Conservation (phyloP, 2,329 filamentous ascomycete genomes). For the Scedosporium aurantiacum region DNA sequence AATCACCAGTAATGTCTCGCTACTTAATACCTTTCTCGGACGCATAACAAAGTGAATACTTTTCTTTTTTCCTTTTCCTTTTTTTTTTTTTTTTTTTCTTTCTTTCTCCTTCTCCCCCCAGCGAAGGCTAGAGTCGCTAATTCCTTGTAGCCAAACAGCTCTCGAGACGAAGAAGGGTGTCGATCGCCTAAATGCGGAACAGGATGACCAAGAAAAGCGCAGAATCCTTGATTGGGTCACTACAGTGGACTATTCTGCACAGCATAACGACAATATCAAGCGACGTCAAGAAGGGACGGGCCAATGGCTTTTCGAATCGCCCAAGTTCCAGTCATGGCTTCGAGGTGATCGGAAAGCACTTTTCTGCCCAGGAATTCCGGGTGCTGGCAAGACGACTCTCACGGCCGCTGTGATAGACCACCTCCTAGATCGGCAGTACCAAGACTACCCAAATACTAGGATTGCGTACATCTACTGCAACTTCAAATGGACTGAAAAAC, state of each 20-base stretch:
- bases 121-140: too few relatives aligned
- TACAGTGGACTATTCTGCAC: constrained; percentile 18
- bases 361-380: constrained; percentile 25
- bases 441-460: neutral
- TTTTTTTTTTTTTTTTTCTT: too few relatives aligned
- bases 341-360: constrained; percentile 15
- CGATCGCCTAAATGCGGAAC: neutral
- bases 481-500: constrained; percentile 15
- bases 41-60: neutral
- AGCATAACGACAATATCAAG: constrained; percentile 25
- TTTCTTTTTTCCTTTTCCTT: too few relatives aligned
- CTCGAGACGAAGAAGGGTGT: neutral
- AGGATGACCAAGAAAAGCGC: neutral
- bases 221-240: constrained; percentile 27
- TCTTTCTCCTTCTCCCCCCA: too few relatives aligned
- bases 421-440: constrained; percentile 13
- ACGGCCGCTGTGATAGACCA: constrained; percentile 12
- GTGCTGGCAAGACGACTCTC: constrained; percentile 24
- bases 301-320: constrained; percentile 28
- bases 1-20: neutral
- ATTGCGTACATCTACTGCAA: constrained; percentile 23
- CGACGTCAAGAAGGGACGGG: constrained; percentile 25
- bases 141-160: neutral
- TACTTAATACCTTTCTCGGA: neutral
- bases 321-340: constrained; percentile 20